Base-by-base conservation (phyloP, 495 filamentous ascomycete genomes). In the Trichoderma erinaceum region DNA sequence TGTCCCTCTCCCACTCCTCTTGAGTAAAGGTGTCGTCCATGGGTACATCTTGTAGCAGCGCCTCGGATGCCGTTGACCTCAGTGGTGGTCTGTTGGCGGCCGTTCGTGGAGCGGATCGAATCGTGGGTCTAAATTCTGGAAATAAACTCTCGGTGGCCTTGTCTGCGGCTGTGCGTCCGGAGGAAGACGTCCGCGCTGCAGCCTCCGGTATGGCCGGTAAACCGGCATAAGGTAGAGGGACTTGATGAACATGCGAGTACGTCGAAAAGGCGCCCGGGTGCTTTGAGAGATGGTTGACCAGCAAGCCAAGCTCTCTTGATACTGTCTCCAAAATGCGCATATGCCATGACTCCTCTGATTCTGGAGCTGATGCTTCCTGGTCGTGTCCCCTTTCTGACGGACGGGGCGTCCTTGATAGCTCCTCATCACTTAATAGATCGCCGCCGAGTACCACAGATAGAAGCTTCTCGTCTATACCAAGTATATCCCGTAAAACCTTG, bases 401-500 rank as follows among this genome's bases (percentile, higher is more conserved):
- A 68, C 76, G 77, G 63, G 76, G 77, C 46, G 78, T 81, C 16
- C 78, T 79, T 15, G 79, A 80, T 10, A 80, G 69, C 52, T 80
- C 76, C 69, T 78, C 75, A 29, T 89, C 87, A 38, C 82, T 81
- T 11, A 90, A 88, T 38, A 98, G 78, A 13, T 85, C 81, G 78
- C 97, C 95, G 3, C 95, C 95, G 68, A 97, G 92, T 6, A 98
- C 86, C 29, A 97, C 86, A 2, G 89, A 89, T 7, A 98, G 85
- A 41, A 94, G 78, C 44, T 84, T 83, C 69, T 97, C 92, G 70
- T 98, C 93, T 65, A 98, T 92, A 3, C 96, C 93, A 74, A 99
- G 89, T 52, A 99, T 77, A 75, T 97, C 93, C 27, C 86, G 85
- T 63, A 99, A 93, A 21, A 97, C 89, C 72, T 89, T 89, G 65